Conservation (phyloP, 1,284 basidiomycete species). For the Taiwanofungus camphoratus region DNA sequence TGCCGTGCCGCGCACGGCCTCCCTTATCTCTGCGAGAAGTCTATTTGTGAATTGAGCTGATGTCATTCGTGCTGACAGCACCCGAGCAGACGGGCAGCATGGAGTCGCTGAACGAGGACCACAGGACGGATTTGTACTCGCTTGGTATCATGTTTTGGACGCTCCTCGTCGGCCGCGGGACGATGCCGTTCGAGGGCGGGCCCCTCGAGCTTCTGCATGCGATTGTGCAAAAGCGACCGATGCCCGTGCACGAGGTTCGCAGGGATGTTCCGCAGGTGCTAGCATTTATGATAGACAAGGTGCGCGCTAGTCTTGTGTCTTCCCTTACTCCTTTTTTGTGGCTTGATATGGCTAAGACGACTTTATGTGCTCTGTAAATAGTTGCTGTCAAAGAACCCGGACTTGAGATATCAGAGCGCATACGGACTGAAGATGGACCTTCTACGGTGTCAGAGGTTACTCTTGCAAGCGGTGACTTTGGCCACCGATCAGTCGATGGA, state of each 20-base stretch:
- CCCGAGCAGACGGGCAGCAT: constrained; percentile 71
- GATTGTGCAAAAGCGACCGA: constrained; percentile 63
- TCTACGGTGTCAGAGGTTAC: constrained; percentile 56
- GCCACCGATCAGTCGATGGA: constrained; percentile 52
- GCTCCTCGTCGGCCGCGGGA: constrained; percentile 58
- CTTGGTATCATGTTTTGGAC: constrained; percentile 69
- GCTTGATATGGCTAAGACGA: constrained; percentile 1
- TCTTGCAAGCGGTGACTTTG: constrained; percentile 52
- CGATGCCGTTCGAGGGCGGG: constrained; percentile 67
- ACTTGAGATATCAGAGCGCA: constrained; percentile 62
- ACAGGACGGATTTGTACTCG: constrained; percentile 66
- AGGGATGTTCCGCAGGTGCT: constrained; percentile 65
- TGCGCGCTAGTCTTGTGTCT: too few relatives aligned
- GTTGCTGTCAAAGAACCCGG: constrained; percentile 61
- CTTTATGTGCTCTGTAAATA: constrained; percentile 19
- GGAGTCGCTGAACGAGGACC: constrained; percentile 63
- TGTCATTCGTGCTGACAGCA: constrained; percentile 25
- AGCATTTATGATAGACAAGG: constrained; percentile 66
- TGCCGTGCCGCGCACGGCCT: too few relatives aligned
- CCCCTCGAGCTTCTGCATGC: constrained; percentile 61
- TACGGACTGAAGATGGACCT: constrained; percentile 61
- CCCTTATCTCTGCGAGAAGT: too few relatives aligned
- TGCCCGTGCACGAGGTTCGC: constrained; percentile 70
- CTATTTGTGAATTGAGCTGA: neutral
- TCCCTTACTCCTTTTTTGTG: too few relatives aligned